Conservation (phyloP, 768 basidiomycete genomes). For the Podaxis sp. region DNA sequence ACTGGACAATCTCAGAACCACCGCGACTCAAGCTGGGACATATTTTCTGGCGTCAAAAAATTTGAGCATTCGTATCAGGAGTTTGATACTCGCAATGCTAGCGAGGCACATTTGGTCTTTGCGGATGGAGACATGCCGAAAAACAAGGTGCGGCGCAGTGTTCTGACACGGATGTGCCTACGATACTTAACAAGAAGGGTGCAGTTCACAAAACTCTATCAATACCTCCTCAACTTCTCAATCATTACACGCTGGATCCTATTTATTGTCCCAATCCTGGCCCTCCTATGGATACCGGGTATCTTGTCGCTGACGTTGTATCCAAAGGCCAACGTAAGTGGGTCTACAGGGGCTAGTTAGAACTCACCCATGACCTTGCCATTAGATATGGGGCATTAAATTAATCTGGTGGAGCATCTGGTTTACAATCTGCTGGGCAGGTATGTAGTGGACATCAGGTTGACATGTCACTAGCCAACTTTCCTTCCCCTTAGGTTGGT, state of each 20-base stretch:
- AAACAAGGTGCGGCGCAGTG: conserved; percentile 39
- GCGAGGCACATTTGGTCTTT: conserved; percentile 48
- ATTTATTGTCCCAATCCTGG: conserved; percentile 74
- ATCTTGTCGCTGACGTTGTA: conserved; percentile 58
- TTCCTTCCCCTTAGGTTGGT: conserved; percentile 57
- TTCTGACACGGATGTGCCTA: background rate
- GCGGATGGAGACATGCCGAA: conserved; percentile 64
- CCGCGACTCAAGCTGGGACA: conserved; percentile 47
- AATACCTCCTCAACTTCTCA: conserved; percentile 72
- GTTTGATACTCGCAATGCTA: conserved; percentile 54
- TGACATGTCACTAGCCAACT: background rate
- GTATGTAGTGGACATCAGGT: conserved; percentile 30
- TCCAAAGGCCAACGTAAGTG: conserved; percentile 49
- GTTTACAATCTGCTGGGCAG: conserved; percentile 77
- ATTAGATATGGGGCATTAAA: conserved; percentile 55
- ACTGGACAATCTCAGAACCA: conserved; percentile 6
- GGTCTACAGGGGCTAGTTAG: background rate
- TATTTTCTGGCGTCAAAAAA: conserved; percentile 47
- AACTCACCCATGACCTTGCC: background rate
- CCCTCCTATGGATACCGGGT: conserved; percentile 68
- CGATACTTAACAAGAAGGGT: background rate
- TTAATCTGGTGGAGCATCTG: conserved; percentile 84
- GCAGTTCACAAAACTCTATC: conserved; percentile 62
- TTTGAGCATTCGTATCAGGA: conserved; percentile 56
- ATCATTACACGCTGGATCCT: conserved; percentile 79